These are phyloP conservation scores for Arabidopsis suecica DNA, from an alignment of 345 rosid genomes.

Conservation along the genomic window DNA sequence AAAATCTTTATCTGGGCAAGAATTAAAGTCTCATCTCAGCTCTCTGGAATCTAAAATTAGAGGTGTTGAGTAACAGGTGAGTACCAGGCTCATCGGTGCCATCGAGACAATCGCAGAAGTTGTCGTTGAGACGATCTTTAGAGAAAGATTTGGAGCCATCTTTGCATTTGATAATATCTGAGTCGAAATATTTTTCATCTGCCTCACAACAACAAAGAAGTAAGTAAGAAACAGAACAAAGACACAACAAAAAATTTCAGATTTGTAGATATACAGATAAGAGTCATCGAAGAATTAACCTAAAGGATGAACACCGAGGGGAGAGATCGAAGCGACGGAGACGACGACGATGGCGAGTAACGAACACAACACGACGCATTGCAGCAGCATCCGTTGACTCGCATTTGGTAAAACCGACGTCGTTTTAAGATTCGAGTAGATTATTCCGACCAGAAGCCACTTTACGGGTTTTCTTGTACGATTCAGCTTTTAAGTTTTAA, in stretches of 20 bases:
- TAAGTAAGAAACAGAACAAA: not conserved
- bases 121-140: slow-evolving; percentile 82
- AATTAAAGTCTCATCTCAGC: not conserved
- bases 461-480: no score
- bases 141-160: slow-evolving; percentile 79
- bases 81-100: slow-evolving; percentile 98
- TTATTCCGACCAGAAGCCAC: not conserved
- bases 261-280: not conserved
- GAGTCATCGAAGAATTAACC: slow-evolving; percentile 47
- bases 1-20: not conserved
- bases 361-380: slow-evolving; percentile 10
- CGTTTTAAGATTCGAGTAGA: not conserved
- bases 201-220: slow-evolving; percentile 5
- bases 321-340: slow-evolving; percentile 43
- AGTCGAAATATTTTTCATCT: slow-evolving; percentile 75
- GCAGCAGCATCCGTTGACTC: slow-evolving; percentile 23
- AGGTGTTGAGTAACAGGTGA: not conserved
- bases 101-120: slow-evolving; percentile 92
- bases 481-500: no score
- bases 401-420: not conserved
- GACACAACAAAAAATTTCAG: not conserved
- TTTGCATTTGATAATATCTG: slow-evolving; percentile 77
- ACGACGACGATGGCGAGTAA: slow-evolving; percentile 17
- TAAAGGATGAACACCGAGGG: slow-evolving; percentile 72
- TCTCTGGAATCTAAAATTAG: not conserved